Evolutionary conservation across 169 alveolate genomes (phyloP).

Genomic region (Theileria annulata): DNA sequence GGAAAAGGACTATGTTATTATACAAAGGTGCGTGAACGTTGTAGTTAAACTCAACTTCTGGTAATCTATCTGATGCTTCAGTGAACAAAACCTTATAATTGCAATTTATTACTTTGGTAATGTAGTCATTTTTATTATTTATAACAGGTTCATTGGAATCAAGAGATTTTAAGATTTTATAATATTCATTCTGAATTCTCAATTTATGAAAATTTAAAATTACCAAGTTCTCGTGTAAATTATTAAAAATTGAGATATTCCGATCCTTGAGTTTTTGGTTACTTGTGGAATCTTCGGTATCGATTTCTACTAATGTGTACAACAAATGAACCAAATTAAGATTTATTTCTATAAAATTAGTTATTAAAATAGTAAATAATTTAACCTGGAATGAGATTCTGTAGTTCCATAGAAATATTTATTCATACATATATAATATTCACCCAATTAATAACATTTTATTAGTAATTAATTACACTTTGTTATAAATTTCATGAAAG

Average conservation of each 20-base stretch:
- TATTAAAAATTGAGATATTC: background rate
- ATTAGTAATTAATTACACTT: no score
- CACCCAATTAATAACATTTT: background rate
- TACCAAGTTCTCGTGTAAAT: background rate
- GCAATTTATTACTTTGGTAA: background rate
- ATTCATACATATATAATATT: background rate
- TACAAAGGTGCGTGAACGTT: background rate
- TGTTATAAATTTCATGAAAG: no score
- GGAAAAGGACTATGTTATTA: background rate
- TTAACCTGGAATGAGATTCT: background rate
- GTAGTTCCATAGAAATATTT: background rate
- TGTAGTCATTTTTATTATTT: background rate
- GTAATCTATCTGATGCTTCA: conserved; percentile 13
- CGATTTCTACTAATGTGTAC: background rate
- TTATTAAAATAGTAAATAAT: background rate
- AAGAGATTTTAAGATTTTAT: background rate
- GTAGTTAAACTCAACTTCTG: background rate
- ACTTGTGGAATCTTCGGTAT: conserved; percentile 16
- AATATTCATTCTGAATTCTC: conserved; percentile 2
- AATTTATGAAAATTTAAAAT: background rate
- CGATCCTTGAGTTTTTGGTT: background rate
- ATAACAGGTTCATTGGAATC: background rate
- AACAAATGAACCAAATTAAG: conserved; percentile 2
- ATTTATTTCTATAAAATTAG: conserved; percentile 13
- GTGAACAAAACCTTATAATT: background rate